Conservation (phyloP, 495 filamentous ascomycete species). For the Aspergillus hancockii region DNA sequence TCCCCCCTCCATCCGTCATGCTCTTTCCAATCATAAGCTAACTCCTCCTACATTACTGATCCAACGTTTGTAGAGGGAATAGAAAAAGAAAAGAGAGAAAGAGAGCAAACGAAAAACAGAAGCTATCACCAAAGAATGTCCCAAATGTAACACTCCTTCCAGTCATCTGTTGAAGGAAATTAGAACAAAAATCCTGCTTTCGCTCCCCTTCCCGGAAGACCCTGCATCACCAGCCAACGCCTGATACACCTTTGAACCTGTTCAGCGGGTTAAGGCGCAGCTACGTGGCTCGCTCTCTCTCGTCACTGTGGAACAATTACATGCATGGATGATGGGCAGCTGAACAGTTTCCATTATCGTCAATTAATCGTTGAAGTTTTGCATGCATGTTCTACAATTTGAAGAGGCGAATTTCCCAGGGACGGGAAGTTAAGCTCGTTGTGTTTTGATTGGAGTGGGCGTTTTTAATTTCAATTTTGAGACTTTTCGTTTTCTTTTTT, state of each 20-base stretch:
- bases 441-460: background rate
- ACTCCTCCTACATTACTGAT: background rate
- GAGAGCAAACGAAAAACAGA: background rate
- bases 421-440: background rate
- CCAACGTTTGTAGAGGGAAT: background rate
- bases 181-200: background rate
- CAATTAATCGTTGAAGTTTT: background rate
- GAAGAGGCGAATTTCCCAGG: background rate
- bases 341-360: constrained; percentile 20
- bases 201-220: constrained; percentile 15
- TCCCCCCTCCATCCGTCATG: background rate
- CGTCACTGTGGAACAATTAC: constrained; percentile 23
- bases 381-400: background rate
- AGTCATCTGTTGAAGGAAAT: background rate
- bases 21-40: background rate
- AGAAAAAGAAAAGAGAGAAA: background rate
- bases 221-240: constrained; percentile 16
- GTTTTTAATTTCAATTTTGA: background rate
- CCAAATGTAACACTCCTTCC: background rate
- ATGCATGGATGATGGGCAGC: constrained; percentile 28
- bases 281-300: constrained; percentile 26
- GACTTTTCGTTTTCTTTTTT: background rate
- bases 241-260: constrained; percentile 17
- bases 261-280: constrained; percentile 17
- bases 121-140: background rate